Base-by-base conservation (phyloP, 106 monocot species). In the Cymbidium sinense region DNA sequence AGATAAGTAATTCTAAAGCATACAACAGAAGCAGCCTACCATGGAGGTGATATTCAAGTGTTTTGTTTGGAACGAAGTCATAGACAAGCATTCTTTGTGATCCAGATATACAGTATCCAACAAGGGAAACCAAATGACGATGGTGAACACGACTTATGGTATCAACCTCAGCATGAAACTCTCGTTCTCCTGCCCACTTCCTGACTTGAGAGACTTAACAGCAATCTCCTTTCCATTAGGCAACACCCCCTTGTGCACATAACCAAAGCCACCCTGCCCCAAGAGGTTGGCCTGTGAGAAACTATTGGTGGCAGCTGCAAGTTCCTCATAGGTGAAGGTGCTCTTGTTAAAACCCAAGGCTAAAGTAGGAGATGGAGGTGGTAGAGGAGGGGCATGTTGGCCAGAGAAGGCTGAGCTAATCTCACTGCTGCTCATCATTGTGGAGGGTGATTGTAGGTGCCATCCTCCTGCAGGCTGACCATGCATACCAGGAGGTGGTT, bases 181-280 rank as follows among this genome's bases (percentile, higher is more conserved):
- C 96, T 37, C 96, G 80, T 83, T 96, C 96, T 19, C 96, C 77
- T 96, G 96, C 51, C 96, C 78, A 65, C 84, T 93, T 20, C 91
- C 96, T 2, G 93, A 84, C 78, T 93, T 93, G 65, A 96, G 86
- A 20, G 83, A 82, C 73, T 96, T 96, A 79, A 96, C 95, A 1
- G 95, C 95, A 33, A 95, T 79, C 82, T 86, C 93, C 80, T 89
- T 96, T 21, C 96, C 93, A 28, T 85, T 89, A 23, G 91, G 89
- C 12, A 96, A 79, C 31, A 91, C 80, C 20, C 96, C 96, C 70
- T 93, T 96, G 77, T 93, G 88, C 23, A 96, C 96, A 54, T 91
- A 93, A n/a, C 96, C 96, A 43, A 96, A 96, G 31, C 96, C 96
- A 1, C 96, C 96, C 70, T 96, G 93, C 20, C 96, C 96, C 29